These are phyloP conservation scores for Ilex aquifolium DNA, from an alignment of 257 asterid genomes.

Conservation along the genomic window DNA sequence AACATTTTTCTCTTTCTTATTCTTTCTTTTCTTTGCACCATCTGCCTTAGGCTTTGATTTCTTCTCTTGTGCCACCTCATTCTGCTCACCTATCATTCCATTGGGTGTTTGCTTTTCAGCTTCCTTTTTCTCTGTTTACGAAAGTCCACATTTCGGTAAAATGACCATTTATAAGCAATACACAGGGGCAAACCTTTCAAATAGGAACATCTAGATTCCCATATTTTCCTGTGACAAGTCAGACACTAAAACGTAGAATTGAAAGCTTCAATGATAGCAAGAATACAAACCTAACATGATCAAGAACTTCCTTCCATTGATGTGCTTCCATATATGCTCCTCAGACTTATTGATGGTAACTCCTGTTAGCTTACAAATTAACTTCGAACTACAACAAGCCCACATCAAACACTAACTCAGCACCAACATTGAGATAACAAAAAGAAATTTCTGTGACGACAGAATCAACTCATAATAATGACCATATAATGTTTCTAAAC, in stretches of 20 bases:
- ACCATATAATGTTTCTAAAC: no score
- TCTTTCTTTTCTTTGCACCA: slow-evolving; percentile 14
- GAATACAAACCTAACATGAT: slow-evolving; percentile 68
- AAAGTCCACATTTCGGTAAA: background rate
- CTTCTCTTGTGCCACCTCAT: slow-evolving; percentile 28
- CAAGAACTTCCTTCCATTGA: slow-evolving; percentile 84
- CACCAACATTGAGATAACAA: no score
- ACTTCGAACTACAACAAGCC: slow-evolving; percentile 49
- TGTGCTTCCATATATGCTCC: slow-evolving; percentile 99
- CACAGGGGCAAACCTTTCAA: no score
- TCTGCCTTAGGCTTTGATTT: slow-evolving; percentile 19
- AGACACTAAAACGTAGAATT: no score
- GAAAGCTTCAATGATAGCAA: no score
- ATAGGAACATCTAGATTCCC: no score
- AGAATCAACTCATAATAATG: no score
- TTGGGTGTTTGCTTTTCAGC: slow-evolving; percentile 32
- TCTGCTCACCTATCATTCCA: slow-evolving; percentile 24
- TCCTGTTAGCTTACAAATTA: slow-evolving; percentile 78
- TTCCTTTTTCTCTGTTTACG: slow-evolving; percentile 65
- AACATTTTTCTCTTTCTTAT: slow-evolving; percentile 29
- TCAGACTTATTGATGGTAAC: slow-evolving; percentile 72
- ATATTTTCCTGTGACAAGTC: no score
- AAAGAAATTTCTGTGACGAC: no score
- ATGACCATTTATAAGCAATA: no score
- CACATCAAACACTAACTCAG: no score